phyloP scores from a whole-genome alignment of 805 yeast genomes.

The Starmera amethionina region DNA sequence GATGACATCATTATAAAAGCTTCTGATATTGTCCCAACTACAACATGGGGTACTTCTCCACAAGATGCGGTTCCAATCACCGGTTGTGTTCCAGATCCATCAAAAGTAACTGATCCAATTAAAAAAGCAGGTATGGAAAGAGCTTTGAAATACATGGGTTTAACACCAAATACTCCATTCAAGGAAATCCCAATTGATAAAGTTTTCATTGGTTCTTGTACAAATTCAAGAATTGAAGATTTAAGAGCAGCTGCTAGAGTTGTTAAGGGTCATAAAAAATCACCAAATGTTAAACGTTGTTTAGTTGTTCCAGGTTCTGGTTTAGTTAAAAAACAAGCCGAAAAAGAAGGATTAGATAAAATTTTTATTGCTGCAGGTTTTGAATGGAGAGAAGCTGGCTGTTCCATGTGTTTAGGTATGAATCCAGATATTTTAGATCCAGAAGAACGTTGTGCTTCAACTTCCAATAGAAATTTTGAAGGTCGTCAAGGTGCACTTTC shows the following conservation, averaged over 20 bases:
- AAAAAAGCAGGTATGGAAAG: constrained; percentile 80
- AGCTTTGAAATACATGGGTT: constrained; percentile 88
- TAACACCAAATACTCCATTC: constrained; percentile 73
- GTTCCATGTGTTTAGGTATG: constrained; percentile 99
- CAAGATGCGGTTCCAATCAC: constrained; percentile 97
- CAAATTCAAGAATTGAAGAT: constrained; percentile 96
- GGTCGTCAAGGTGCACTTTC: constrained; percentile 98
- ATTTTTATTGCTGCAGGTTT: constrained; percentile 89
- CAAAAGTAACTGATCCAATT: constrained; percentile 59
- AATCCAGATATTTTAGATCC: constrained; percentile 95
- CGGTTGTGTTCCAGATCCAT: constrained; percentile 85
- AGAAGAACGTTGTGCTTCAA: constrained; percentile 95
- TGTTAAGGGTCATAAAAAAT: constrained; percentile 82
- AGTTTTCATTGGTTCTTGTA: constrained; percentile 96
- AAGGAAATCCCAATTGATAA: constrained; percentile 74
- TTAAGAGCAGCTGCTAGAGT: constrained; percentile 91
- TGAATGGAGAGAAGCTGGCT: constrained; percentile 99
- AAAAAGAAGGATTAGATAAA: constrained; percentile 87
- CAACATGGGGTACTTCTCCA: constrained; percentile 99
- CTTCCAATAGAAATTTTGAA: constrained; percentile 97
- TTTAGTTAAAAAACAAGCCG: constrained; percentile 87
- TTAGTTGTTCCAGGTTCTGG: constrained; percentile 98
- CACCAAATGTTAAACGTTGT: constrained; percentile 69
- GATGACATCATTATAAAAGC: constrained; percentile 74
- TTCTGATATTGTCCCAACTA: constrained; percentile 84